Evolutionary conservation across 306 rosid species (phyloP), one percentile per base, ranked within the genome.

Genomic region (Lagenaria siceraria): DNA sequence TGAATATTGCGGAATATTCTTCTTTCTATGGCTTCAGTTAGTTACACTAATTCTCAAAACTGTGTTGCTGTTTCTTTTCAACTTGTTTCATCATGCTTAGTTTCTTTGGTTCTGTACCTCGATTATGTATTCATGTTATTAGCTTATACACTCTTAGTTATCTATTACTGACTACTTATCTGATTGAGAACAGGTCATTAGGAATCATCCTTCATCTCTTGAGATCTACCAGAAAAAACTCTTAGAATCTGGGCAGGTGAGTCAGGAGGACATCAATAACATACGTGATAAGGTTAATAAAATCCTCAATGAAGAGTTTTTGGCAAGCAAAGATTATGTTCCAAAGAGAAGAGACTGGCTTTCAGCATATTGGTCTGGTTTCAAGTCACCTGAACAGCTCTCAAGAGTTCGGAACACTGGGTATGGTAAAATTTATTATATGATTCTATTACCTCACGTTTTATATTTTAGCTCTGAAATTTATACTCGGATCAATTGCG

Each of bases 271-370:
- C 61, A 78, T 92, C 81, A 87, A 87, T 65, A 86, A 40, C 80
- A 95, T 95, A 83, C 87, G 88, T 60, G 81, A 80, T 42, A 95
- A 92, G 87, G 92, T 95, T 77, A 85, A 71, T 77, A 59, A 86
- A 69, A 95, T 92, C 83, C 91, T 95, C 17, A 90, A 92, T 76
- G 97, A 92, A 84, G 99, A 95, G 79, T 90, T 95, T 83, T 58
- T 83, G 82, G 89, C 93, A 12, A 95, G 99, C 87, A 95, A 95
- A 86, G 99, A 95, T 29, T 92, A 95, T 78, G 81, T 90, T 79
- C 97, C 96, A 0, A 88, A 92, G 81, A 84, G 90, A 85, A 89
- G 97, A 78, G 99, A 95, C 87, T 95, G 99, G 97, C 97, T 95
- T 80, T 87, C 98, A 25, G 94, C 98, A 17, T 91, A 95, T 84